Percentiles rank a stretch among this genome's conserved stretches.
These are phyloP conservation scores for Talaromyces sp. DNA, from an alignment of 2,329 filamentous ascomycete species.

Conservation along the genomic window DNA sequence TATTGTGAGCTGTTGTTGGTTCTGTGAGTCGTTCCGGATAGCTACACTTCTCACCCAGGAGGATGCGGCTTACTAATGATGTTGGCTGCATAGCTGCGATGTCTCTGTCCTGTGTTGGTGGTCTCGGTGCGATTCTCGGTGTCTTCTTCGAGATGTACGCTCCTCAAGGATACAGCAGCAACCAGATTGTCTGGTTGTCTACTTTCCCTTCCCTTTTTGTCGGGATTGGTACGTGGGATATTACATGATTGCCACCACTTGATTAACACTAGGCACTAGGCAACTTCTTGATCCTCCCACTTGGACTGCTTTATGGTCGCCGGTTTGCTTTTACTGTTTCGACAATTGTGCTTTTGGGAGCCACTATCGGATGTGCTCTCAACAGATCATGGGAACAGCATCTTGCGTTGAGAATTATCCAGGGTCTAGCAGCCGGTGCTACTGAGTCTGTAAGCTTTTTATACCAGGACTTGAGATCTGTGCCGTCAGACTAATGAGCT, in stretches of 20 bases:
- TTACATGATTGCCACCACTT: neutral
- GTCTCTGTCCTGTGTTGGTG: conserved; percentile 28
- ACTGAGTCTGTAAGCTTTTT: conserved; percentile 33
- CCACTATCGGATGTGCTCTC: conserved; percentile 35
- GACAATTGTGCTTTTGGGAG: conserved; percentile 30
- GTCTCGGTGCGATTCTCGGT: conserved; percentile 32
- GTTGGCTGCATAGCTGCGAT: conserved; percentile 20
- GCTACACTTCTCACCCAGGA: too few relatives aligned
- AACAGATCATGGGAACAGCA: conserved; percentile 36
- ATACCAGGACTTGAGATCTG: neutral
- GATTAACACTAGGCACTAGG: conserved; percentile 18
- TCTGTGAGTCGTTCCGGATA: conserved; percentile 18
- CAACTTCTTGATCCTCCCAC: conserved; percentile 40
- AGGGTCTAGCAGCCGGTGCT: conserved; percentile 38
- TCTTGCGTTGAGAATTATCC: conserved; percentile 37
- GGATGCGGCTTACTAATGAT: neutral
- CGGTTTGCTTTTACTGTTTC: conserved; percentile 36
- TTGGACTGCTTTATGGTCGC: conserved; percentile 39
- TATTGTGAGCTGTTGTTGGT: conserved; percentile 29
- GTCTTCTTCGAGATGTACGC: conserved; percentile 34
- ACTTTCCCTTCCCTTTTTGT: conserved; percentile 42
- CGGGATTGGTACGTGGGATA: conserved; percentile 31
- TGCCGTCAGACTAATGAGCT: neutral
- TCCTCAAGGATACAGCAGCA: conserved; percentile 23
- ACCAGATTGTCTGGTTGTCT: conserved; percentile 33